Conservation (phyloP, 2,329 filamentous ascomycete genomes). For the Tolypocladium paradoxum region DNA sequence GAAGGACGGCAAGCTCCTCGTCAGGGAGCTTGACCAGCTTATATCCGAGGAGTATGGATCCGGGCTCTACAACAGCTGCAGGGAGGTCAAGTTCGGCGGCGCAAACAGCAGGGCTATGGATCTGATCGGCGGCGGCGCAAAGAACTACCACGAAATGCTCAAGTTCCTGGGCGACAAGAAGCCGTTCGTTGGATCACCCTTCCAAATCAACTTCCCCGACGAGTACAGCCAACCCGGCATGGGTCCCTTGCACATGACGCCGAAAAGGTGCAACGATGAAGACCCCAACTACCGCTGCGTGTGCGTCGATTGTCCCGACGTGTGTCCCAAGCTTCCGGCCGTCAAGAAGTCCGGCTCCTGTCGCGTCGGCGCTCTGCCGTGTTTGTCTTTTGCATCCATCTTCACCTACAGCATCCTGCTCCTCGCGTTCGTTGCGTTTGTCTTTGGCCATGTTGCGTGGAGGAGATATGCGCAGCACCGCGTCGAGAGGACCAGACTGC, state of each 20-base stretch:
- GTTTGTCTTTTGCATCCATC: constrained; percentile 86
- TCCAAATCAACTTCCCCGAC: constrained; percentile 89
- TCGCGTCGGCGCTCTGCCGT: constrained; percentile 78
- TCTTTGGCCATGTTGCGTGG: constrained; percentile 68
- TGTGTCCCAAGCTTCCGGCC: constrained; percentile 72
- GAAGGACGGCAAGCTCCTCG: constrained; percentile 50
- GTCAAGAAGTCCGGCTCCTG: constrained; percentile 63
- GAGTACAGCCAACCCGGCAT: constrained; percentile 57
- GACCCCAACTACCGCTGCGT: constrained; percentile 81
- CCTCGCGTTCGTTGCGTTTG: constrained; percentile 50
- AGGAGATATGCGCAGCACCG: constrained; percentile 62
- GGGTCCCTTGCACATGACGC: constrained; percentile 56
- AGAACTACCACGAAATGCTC: constrained; percentile 76
- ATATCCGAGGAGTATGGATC: constrained; percentile 74
- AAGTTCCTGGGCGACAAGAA: constrained; percentile 93
- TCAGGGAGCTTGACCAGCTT: constrained; percentile 83
- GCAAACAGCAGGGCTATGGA: constrained; percentile 91
- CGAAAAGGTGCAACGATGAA: constrained; percentile 83
- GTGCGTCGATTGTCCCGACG: constrained; percentile 81
- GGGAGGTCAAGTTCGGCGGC: constrained; percentile 95
- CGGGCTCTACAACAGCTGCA: constrained; percentile 94
- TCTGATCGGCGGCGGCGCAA: constrained; percentile 89
- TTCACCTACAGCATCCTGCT: constrained; percentile 72
- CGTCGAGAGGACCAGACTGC: constrained; percentile 71
- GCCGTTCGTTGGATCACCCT: constrained; percentile 72